Evolutionary conservation across 331 rosid species (phyloP), one percentile per base, ranked within the genome.

Genomic region (Quercus tomentella): DNA sequence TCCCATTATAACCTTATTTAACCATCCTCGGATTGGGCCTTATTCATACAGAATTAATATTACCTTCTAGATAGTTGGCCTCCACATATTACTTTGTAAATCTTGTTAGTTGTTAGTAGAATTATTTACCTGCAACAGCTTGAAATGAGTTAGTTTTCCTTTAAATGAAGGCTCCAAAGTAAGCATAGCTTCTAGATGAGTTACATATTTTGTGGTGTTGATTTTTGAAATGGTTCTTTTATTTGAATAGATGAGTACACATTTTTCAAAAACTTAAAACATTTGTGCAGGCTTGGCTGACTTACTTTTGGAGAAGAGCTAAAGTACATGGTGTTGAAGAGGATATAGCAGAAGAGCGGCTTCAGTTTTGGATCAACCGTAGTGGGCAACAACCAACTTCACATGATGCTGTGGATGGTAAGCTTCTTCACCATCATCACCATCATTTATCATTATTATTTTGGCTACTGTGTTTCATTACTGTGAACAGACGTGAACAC

Each of bases 401-500:
- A 74, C 99, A 93, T 69, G 97, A 93, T 90, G 97, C 99, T 16
- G 99, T 96, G 76, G 97, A 96, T 82, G 98, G 99, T 96, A 86
- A 81, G 88, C 86, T 35, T 77, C 30, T 11, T 76, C 72, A 6
- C 23, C 72, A 62, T 82, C 56, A 30, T 76, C 76, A 37, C 63
- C 74, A 45, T 80, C 69, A 56, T 35, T 4, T n/a, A 56, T 8
- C 18, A 1, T 49, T 61, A 45, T 62, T 69, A 18, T 61, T 37
- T 28, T 17, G 11, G 56, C 21, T 17, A 4, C 35, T 18, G 56
- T 23, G 52, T 78, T 57, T 56, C 69, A 52, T 35, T 57, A 73
- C 66, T 77, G 17, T 37, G 76, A 56, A 67, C 78, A 58, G 66
- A 67, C 54, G 23, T 55, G 28, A 51, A 63, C 26, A 26, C 51